phyloP scores from a whole-genome alignment of 108 stramenopile species.

The Cyclotella baltica region DNA sequence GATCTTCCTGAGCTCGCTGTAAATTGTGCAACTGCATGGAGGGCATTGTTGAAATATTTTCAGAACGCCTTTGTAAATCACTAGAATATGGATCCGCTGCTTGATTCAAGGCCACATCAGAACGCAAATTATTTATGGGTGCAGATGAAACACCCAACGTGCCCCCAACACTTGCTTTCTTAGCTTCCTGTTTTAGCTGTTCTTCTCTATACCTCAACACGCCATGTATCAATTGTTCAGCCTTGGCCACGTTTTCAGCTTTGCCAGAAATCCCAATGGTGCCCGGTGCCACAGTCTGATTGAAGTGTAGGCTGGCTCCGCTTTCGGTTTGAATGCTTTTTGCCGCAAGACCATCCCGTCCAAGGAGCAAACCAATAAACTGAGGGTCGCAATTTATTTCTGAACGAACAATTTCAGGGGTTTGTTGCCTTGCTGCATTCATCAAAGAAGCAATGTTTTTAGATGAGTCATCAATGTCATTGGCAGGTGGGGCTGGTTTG shows the following conservation, averaged over 20 bases:
- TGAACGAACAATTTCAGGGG: conserved; percentile 24
- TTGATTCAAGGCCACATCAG: conserved; percentile 11
- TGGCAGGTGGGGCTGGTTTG: conserved; percentile 12
- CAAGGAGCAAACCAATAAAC: conserved; percentile 87
- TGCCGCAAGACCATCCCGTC: conserved; percentile 86
- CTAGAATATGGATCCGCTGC: conserved; percentile 4
- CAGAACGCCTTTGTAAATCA: neutral
- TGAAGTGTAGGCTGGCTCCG: conserved; percentile 84
- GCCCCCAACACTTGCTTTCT: conserved; percentile 1
- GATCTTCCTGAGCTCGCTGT: conserved; percentile 1
- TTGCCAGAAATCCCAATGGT: conserved; percentile 81
- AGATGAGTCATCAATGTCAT: conserved; percentile 10
- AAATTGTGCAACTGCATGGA: conserved; percentile 3
- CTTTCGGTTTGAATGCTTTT: conserved; percentile 90
- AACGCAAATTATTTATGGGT: neutral
- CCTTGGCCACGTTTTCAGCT: conserved; percentile 66
- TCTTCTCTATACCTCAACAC: conserved; percentile 86
- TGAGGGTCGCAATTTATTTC: conserved; percentile 77
- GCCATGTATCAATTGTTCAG: conserved; percentile 78
- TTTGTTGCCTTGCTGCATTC: neutral
- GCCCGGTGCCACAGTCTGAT: conserved; percentile 82
- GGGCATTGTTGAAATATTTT: neutral
- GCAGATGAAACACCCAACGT: neutral
- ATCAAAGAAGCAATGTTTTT: conserved; percentile 13
- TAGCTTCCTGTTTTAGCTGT: conserved; percentile 42